A percentile compares a stretch with the other conserved stretches of the same genome.
Conservation (phyloP, 306 rosid genomes). For the Cajanus cajan region DNA sequence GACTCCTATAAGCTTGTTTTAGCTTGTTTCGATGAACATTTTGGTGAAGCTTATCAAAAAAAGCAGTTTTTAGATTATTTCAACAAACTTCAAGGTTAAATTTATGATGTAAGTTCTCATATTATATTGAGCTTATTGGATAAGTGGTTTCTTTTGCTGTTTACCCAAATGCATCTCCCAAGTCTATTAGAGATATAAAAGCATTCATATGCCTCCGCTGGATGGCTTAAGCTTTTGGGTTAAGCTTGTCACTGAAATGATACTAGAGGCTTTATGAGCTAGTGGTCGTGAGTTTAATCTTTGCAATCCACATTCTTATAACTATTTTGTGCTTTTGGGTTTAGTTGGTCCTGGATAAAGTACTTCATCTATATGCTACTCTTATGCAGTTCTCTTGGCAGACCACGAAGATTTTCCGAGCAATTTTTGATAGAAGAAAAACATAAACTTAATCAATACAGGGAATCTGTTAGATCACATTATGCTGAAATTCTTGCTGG, state of each 20-base stretch:
- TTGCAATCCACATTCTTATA: conserved; percentile 2
- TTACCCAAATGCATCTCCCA: not conserved
- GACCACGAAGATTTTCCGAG: conserved; percentile 86
- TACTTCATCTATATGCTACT: conserved; percentile 28
- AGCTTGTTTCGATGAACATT: not conserved
- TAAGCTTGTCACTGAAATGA: conserved; percentile 11
- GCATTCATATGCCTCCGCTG: conserved; percentile 18
- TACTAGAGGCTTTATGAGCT: conserved; percentile 18
- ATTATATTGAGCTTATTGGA: not conserved
- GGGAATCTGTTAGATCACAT: conserved; percentile 83
- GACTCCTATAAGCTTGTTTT: not conserved
- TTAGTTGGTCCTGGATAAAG: conserved; percentile 23
- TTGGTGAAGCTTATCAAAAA: not conserved
- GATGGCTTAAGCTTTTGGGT: conserved; percentile 18
- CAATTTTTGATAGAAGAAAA: conserved; percentile 83
- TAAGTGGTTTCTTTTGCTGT: not conserved
- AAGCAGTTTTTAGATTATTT: not conserved
- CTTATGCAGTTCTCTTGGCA: conserved; percentile 88
- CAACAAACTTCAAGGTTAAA: not conserved
- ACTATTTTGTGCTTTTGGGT: conserved; percentile 9
- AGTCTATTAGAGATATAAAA: conserved; percentile 13
- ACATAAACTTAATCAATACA: conserved; percentile 79
- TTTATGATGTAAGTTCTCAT: not conserved
- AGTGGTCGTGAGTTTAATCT: conserved; percentile 5
- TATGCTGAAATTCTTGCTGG: conserved; percentile 88